Evolutionary conservation across 208 protist genomes (phyloP), one percentile per base, ranked within the genome.

Genomic region (Angomonas deanei): DNA sequence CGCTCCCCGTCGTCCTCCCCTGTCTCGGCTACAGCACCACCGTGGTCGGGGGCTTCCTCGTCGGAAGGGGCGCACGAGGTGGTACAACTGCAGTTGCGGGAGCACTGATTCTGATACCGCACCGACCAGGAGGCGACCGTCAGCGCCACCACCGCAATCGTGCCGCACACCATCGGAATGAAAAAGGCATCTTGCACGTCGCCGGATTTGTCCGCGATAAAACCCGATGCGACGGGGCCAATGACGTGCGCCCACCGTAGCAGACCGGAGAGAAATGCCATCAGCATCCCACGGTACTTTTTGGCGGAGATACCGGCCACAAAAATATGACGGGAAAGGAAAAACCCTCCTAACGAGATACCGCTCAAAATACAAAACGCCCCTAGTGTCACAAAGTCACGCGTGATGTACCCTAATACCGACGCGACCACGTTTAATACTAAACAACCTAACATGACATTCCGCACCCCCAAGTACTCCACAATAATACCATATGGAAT

Each of bases 311-410:
- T 76, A 3, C 74, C 66, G 8, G 84, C 60, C 15, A 91, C 86
- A 33, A 92, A 91, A 27, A 96, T 88, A 74, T 93, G 86, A 0
- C 84, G 84, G 23, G 86, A 56, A 0, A 96, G 65, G 60, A 96
- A 93, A 68, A 91, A 92, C 36, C 68, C 72, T 11, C 89, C 86
- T 30, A 82, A 74, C 6, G 84, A 90, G 57, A 77, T 61, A 1
- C 86, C 84, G 57, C 79, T 84, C n/a, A 91, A 46, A 0, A 82
- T 59, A 60, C 82, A 82, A 62, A 83, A 95, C 28, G 61, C 5
- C 2, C 55, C 47, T 21, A 91, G 70, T 26, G 67, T 68, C 2
- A 53, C 15, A 24, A 32, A 15, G 42, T 47, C 72, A 2, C 30
- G 61, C 23, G 82, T 56, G 4, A 38, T 30, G 27, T 80, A 67